phyloP scores from a whole-genome alignment of 441 rosid genomes.

The Metrosideros polymorpha region DNA sequence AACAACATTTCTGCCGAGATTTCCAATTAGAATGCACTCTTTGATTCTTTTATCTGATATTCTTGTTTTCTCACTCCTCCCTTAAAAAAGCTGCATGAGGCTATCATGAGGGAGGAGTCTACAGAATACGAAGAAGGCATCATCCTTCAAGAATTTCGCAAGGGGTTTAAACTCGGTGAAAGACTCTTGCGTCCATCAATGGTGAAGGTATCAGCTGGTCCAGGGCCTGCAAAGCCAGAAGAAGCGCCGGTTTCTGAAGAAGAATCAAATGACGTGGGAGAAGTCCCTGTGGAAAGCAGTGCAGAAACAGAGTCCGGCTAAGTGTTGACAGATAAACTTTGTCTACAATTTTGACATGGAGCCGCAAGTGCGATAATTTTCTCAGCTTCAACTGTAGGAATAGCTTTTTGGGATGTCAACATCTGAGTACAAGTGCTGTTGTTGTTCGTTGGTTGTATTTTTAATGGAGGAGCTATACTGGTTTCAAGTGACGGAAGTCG shows the following conservation, averaged over 20 bases:
- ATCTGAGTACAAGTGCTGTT: background rate
- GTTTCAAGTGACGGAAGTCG: background rate
- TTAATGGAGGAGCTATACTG: background rate
- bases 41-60: background rate
- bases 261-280: slow-evolving; percentile 21
- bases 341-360: slow-evolving; percentile 1
- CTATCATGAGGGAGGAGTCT: slow-evolving; percentile 88
- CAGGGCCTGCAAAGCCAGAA: slow-evolving; percentile 60
- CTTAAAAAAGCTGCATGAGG: slow-evolving; percentile 70
- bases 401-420: background rate
- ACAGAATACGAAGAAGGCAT: slow-evolving; percentile 68
- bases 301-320: slow-evolving; percentile 29
- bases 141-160: slow-evolving; percentile 67
- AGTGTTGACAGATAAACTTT: slow-evolving; percentile 13
- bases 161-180: slow-evolving; percentile 80
- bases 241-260: slow-evolving; percentile 19
- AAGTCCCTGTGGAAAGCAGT: slow-evolving; percentile 13
- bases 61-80: slow-evolving; percentile 5
- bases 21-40: background rate
- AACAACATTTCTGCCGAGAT: background rate
- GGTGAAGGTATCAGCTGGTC: slow-evolving; percentile 99
- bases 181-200: slow-evolving; percentile 86
- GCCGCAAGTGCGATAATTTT: background rate
- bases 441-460: background rate
- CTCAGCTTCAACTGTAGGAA: background rate